A percentile compares a stretch with the other conserved stretches of the same genome.
Evolutionary conservation across 73 alveolate genomes (phyloP).

Genomic region (Breviolum minutum): DNA sequence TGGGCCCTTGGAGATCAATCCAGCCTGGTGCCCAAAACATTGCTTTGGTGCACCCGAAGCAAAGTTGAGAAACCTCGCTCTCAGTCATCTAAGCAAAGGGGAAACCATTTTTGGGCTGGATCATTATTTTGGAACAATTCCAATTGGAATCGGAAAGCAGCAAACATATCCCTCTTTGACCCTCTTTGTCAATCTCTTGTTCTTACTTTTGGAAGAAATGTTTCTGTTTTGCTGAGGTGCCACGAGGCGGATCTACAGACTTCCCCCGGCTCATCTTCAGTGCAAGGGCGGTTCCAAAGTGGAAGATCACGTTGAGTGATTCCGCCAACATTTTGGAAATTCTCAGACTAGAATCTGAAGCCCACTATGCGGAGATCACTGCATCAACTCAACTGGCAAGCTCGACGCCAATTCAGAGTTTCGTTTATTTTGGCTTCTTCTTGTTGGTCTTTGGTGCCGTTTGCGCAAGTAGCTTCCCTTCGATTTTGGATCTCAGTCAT

Average conservation of each 20-base stretch:
- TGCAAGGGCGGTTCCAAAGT: constrained; percentile 44
- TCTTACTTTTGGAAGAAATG: background rate
- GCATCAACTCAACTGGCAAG: constrained; percentile 70
- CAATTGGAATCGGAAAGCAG: too few relatives aligned
- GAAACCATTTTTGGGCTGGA: too few relatives aligned
- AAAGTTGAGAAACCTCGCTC: too few relatives aligned
- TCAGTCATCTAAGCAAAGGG: too few relatives aligned
- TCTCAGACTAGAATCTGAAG: constrained; percentile 33
- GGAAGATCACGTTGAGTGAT: constrained; percentile 38
- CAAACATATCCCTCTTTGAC: too few relatives aligned
- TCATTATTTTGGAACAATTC: too few relatives aligned
- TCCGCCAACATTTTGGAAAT: constrained; percentile 17
- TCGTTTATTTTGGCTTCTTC: background rate
- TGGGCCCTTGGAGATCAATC: constrained; percentile 76
- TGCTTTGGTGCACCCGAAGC: too few relatives aligned
- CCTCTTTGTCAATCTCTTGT: too few relatives aligned
- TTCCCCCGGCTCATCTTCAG: constrained; percentile 73
- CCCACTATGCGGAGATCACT: constrained; percentile 36
- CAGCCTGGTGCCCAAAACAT: constrained; percentile 8
- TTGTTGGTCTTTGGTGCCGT: background rate
- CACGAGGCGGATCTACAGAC: constrained; percentile 25
- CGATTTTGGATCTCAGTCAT: background rate
- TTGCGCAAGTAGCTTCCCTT: background rate
- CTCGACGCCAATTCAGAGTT: background rate
- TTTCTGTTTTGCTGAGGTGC: constrained; percentile 4